Percentiles rank a stretch among this genome's conserved stretches.
These are phyloP conservation scores for Botrytis hyacinthi DNA, from an alignment of 2,329 filamentous ascomycete species.

Conservation along the genomic window DNA sequence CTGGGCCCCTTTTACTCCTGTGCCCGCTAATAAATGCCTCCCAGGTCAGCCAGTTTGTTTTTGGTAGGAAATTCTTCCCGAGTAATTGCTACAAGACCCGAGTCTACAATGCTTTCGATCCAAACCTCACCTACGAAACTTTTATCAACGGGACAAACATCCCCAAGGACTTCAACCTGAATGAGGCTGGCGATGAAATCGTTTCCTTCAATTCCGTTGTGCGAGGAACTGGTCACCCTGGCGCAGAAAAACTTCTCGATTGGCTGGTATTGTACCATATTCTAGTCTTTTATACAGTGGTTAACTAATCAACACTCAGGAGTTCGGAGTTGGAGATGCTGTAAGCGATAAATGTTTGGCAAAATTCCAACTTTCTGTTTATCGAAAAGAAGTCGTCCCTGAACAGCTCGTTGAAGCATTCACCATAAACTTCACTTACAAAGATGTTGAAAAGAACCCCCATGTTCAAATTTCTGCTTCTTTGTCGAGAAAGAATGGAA, in stretches of 20 bases:
- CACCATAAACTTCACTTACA: constrained; percentile 30
- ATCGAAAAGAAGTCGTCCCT: constrained; percentile 24
- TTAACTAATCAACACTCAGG: constrained; percentile 25
- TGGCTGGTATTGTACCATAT: constrained; percentile 28
- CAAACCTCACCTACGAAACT: not conserved
- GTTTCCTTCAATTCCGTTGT: constrained; percentile 14
- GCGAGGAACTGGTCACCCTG: constrained; percentile 19
- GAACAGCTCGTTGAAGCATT: constrained; percentile 32
- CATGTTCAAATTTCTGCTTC: constrained; percentile 13
- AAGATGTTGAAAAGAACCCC: constrained; percentile 6
- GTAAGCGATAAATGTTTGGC: constrained; percentile 28
- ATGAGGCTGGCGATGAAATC: constrained; percentile 5
- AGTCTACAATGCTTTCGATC: constrained; percentile 9
- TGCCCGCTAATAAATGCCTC: not conserved
- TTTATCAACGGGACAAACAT: constrained; percentile 16
- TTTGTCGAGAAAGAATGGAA: not conserved
- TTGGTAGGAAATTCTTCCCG: constrained; percentile 2
- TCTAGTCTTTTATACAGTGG: not conserved
- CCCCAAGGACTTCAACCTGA: not conserved
- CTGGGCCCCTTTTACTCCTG: not conserved
- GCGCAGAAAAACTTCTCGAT: constrained; percentile 32
- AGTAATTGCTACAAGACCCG: constrained; percentile 11
- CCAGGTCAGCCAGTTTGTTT: constrained; percentile 26
- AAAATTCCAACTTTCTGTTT: constrained; percentile 33
- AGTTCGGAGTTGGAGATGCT: constrained; percentile 30